Evolutionary conservation across 83 land plant genomes (phyloP).

Genomic region (Thuja plicata): DNA sequence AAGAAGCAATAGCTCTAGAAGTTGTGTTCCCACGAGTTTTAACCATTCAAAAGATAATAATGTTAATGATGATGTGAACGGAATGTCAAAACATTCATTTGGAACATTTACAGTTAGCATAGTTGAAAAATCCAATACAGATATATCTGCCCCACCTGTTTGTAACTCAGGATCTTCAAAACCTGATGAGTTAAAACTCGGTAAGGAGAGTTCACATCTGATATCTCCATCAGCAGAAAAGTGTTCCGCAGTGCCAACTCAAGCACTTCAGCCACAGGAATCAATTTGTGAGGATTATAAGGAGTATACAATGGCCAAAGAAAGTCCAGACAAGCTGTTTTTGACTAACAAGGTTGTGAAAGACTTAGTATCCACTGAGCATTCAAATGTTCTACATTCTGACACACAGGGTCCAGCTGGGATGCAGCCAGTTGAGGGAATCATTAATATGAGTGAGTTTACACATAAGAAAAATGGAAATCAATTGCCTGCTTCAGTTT

Average conservation of each 20-base stretch:
- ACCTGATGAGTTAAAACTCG: background rate
- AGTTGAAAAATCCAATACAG: background rate
- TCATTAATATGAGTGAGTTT: background rate
- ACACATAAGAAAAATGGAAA: background rate
- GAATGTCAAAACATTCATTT: background rate
- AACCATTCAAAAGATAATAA: background rate
- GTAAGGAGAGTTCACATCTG: conserved; percentile 7
- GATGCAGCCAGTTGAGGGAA: background rate
- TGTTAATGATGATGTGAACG: background rate
- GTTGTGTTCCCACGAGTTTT: background rate
- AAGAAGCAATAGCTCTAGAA: conserved; percentile 9
- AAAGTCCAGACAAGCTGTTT: background rate
- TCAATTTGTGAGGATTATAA: background rate
- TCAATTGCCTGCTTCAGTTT: background rate
- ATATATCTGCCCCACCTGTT: background rate
- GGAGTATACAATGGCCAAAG: background rate
- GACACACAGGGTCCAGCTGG: background rate
- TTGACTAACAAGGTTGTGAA: background rate
- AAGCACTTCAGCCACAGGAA: background rate
- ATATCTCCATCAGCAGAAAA: background rate
- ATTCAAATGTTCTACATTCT: background rate
- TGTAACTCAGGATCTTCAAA: background rate
- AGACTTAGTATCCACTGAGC: background rate
- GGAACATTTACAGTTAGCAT: background rate
- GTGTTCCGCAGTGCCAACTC: background rate